Base-by-base conservation (phyloP, 2,329 filamentous ascomycete species). In the Aureobasidium uvarum region DNA sequence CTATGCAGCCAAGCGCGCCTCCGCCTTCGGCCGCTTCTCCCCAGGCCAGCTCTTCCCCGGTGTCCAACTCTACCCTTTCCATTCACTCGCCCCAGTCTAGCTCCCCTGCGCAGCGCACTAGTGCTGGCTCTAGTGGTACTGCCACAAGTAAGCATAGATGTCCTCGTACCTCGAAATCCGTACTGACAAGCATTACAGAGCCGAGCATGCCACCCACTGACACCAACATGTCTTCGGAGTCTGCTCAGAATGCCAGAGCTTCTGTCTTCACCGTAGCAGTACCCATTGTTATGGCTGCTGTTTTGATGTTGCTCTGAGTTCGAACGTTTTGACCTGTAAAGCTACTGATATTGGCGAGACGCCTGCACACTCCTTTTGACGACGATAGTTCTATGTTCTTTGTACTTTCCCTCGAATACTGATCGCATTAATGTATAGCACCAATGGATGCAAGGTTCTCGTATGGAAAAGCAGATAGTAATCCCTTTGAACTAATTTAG, bases 161-260 rank as follows among this genome's bases (percentile, higher is more conserved):
- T 28, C 33, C 14, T 18, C 16, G 14, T 11, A 23, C 18, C 8
- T 20, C 1, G 10, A 13, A 23, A 23, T 1, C 8, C 13, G 1
- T 51, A 41, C 58, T 62, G 25, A 62, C 45, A 50, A 39, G 48
- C 20, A 13, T 10, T 14, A 38, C 58, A 62, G 58, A 51, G 31
- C 58, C 58, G 14, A 50, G 33, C 39, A 41, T n/a, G 13, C 31
- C 58, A 28, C 18, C 45, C 20, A 20, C 58, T n/a, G 14, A 50
- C 33, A 51, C 58, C n/a, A 36, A 28, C 41, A 48, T 46, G 18
- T 46, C 56, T 41, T 51, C 45, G 8, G 45, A 33, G 4, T 16
- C 58, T 20, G 23, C 10, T 14, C 45, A 51, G 3, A 36, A 28
- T 16, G 36, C 13, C 16, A 62, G 38, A 23, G 10, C 33, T 50